These are phyloP conservation scores for Colletotrichum cereale DNA, from an alignment of 2,329 filamentous ascomycete genomes.

Conservation along the genomic window DNA sequence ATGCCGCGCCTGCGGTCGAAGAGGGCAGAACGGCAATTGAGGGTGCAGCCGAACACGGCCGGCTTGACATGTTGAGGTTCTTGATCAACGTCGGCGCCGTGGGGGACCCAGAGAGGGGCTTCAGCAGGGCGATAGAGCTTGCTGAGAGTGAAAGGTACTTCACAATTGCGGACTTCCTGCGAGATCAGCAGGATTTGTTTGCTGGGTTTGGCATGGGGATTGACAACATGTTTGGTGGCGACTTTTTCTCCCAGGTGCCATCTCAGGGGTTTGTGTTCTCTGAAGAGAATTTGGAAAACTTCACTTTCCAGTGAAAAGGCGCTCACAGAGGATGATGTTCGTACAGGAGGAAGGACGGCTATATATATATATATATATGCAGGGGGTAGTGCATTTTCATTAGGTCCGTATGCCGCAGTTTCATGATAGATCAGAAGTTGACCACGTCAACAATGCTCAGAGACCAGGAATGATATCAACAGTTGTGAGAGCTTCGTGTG, in stretches of 20 bases:
- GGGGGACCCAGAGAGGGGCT: background rate
- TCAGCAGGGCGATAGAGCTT: background rate
- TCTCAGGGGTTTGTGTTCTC: background rate
- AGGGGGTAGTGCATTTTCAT: no score
- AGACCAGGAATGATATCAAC: no score
- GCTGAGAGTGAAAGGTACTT: background rate
- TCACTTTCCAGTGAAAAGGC: background rate
- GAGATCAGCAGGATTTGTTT: background rate
- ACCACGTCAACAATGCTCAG: no score
- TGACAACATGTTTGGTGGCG: no score
- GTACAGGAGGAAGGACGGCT: no score
- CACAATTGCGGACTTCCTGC: background rate
- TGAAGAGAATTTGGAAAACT: background rate
- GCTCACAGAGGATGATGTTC: no score
- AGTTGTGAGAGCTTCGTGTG: no score
- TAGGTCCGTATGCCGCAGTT: no score
- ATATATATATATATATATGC: no score
- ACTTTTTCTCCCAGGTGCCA: background rate
- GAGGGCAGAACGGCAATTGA: slow-evolving; percentile 4
- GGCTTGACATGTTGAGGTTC: background rate
- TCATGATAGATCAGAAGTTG: no score
- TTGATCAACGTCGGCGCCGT: background rate
- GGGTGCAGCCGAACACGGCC: slow-evolving; percentile 7
- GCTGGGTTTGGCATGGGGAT: background rate
- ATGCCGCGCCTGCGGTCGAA: background rate